Base-by-base conservation (phyloP, 768 basidiomycete genomes). In the Suillus cothurnatus region DNA sequence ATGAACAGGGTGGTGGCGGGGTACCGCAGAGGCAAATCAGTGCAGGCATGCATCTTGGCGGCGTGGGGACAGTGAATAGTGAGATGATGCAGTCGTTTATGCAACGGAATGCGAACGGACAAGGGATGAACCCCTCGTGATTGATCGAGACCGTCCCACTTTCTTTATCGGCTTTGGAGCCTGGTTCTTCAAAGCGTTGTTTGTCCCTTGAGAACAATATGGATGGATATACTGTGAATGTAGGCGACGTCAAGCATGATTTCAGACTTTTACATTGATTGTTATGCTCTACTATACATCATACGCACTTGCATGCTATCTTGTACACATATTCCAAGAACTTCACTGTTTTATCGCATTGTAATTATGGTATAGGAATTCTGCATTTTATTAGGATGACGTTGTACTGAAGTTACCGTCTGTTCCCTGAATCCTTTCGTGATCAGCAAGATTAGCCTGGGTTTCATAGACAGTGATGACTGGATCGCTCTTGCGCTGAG, bases 381-480 rank as follows among this genome's bases (percentile, higher is more conserved):
- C 39, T 28, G 38, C 39, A 26, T 28, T 26, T 39, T 39, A 28
- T 66, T 53, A 79, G 49, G 70, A 73, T 66, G 82, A 82, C 8
- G 86, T 81, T 43, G 81, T 74, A 66, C 77, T 86, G 68, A 86
- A 80, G 66, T 80, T 82, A 11, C 88, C 87, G 41, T 89, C 88
- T 53, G 85, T 88, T n/a, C 93, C 93, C 71, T 87, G 88, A 57
- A 94, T 91, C 78, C 93, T 94, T 66, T 88, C 83, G 69, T 97
- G 95, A 73, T 97, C 95, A 1, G 93, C 91, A 36, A 91, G 80
- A 68, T 94, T 95, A 11, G 95, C 92, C 68, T 92, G 90, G 0
- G 91, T 79, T 76, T 97, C 95, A 70, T 97, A 97, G 15, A 97
- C 88, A 0, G 94, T 90, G 63, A 96, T 85, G 45, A 93, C 84